Evolutionary conservation across 495 filamentous ascomycete species (phyloP).

Genomic region (Venustampulla echinocandica): DNA sequence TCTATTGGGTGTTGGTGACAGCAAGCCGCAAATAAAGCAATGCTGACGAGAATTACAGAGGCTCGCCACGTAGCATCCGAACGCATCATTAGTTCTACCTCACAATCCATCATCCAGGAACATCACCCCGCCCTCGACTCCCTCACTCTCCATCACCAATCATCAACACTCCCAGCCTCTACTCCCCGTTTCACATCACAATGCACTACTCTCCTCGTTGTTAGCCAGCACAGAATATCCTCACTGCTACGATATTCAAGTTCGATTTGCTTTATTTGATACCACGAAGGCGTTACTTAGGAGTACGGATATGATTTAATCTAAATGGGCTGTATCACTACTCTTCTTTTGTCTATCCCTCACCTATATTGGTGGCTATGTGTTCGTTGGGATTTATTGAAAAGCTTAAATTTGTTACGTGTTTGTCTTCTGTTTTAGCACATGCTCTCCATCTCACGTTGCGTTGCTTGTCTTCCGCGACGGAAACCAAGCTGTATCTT

Average conservation of each 20-base stretch:
- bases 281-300: neutral
- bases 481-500: too few relatives aligned
- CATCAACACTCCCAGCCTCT: too few relatives aligned
- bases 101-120: too few relatives aligned
- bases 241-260: too few relatives aligned
- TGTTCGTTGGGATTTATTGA: constrained; percentile 7
- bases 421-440: constrained; percentile 3
- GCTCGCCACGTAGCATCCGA: constrained; percentile 22
- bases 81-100: constrained; percentile 17
- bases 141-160: too few relatives aligned
- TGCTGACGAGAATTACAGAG: constrained; percentile 5
- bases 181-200: constrained; percentile 1
- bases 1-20: too few relatives aligned
- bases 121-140: neutral
- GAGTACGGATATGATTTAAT: neutral
- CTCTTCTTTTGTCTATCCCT: constrained; percentile 11
- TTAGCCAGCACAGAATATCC: too few relatives aligned
- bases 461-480: too few relatives aligned
- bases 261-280: neutral
- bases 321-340: constrained; percentile 15
- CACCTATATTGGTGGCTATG: neutral
- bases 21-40: neutral
- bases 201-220: neutral
- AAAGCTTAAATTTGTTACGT: too few relatives aligned
- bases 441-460: too few relatives aligned